Base-by-base conservation (phyloP, 1,284 basidiomycete species). In the Lignosus rhinocerotis region DNA sequence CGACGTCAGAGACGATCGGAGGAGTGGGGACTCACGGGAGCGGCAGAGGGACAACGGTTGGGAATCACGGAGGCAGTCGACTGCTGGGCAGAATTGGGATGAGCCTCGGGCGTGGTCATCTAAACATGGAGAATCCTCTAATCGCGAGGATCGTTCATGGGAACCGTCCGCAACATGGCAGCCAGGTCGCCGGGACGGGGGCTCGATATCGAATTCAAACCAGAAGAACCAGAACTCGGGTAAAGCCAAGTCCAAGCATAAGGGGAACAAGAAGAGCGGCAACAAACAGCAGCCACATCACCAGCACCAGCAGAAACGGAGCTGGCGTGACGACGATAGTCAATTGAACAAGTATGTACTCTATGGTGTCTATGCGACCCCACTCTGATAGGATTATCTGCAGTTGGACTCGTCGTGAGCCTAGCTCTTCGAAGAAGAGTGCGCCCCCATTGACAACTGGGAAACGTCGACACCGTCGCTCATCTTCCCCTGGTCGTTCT, bases 341-440 rank as follows among this genome's bases (percentile, higher is more conserved):
- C 81, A 80, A 64, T 70, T 85, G 60, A 91, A 91, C 72, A 91
- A 91, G 89, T 91, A 68, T 38, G 82, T 70, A 41, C 16, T 56
- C 16, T 38, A 6, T 47, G 53, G 49, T 51, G 55, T 56, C 69
- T 21, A 51, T 46, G 14, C 9, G 47, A 42, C 43, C 39, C 16
- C 21, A 42, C 30, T 56, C 43, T 11, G 1, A 14, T 14, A 30
- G 36, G 19, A 14, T 11, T 9, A 8, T 45, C 31, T 32, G 21
- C 41, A 75, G 74, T 52, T 76, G 74, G 74, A 73, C 71, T 14
- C 67, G 69, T 42, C 67, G 74, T 32, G 74, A 75, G 43, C 56
- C 57, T 19, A 49, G 56, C 19, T 58, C 56, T 1, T 49, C 60
- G 14, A 61, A 67, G 34, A 63, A 61, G 51, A 39, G 38, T 43